Conservation (phyloP, 768 basidiomycete species). For the Boletus eberwhitei region DNA sequence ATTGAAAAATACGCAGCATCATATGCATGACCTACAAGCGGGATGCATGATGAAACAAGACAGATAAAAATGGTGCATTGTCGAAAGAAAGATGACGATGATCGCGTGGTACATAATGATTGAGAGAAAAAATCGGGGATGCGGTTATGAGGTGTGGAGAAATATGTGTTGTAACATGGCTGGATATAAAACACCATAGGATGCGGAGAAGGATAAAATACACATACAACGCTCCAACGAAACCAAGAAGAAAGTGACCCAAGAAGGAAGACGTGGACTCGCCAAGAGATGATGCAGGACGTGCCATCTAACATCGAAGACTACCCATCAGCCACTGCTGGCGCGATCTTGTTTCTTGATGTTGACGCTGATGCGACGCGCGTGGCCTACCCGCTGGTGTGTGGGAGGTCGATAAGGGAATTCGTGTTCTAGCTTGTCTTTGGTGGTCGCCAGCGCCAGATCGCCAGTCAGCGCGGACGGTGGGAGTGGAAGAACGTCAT, state of each 20-base stretch:
- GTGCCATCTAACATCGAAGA: neutral
- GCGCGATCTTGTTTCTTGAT: slow-evolving; percentile 27
- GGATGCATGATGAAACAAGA: neutral
- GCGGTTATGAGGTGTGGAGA: too few species aligned
- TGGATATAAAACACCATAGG: neutral
- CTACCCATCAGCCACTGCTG: slow-evolving; percentile 8
- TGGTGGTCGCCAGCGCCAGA: neutral
- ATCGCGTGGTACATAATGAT: neutral
- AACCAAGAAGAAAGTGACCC: neutral
- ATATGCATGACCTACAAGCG: neutral
- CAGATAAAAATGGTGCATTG: neutral
- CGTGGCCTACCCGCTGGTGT: slow-evolving; percentile 35
- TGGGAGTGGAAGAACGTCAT: neutral
- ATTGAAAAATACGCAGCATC: neutral
- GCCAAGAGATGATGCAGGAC: neutral
- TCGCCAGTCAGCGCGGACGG: neutral
- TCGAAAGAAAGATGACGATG: neutral
- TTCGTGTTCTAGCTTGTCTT: slow-evolving; percentile 6
- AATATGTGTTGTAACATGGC: neutral
- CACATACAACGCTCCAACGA: neutral
- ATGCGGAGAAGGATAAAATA: slow-evolving; percentile 2
- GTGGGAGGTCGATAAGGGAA: slow-evolving; percentile 35
- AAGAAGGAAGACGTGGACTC: neutral
- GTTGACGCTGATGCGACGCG: slow-evolving; percentile 38
- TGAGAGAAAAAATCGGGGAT: neutral